These are phyloP conservation scores for Trichoderma oligosporum DNA, from an alignment of 2,329 filamentous ascomycete species.

Conservation along the genomic window DNA sequence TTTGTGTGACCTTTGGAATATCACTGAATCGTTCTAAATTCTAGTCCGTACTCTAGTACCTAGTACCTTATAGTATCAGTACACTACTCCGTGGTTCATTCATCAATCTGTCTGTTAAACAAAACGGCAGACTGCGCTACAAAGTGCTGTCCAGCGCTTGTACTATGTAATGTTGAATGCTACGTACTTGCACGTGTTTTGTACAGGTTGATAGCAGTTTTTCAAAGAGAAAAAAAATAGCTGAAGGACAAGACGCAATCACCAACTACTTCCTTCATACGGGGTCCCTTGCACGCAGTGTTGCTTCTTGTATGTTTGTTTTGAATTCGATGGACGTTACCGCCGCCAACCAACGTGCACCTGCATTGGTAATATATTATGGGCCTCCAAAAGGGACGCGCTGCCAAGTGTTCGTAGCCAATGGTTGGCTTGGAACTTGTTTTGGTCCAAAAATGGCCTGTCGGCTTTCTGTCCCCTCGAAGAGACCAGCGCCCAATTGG, in stretches of 20 bases:
- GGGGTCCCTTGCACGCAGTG: neutral
- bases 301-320: conserved; percentile 2
- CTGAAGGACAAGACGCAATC: neutral
- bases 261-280: neutral
- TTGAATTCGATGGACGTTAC: neutral
- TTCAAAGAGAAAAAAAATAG: neutral
- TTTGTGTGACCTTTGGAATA: too few relatives aligned
- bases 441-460: neutral
- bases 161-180: too few relatives aligned
- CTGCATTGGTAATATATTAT: conserved; percentile 10
- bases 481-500: neutral
- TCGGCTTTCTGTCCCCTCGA: neutral
- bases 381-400: conserved; percentile 8
- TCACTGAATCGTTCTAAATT: too few relatives aligned
- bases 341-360: neutral
- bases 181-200: too few relatives aligned
- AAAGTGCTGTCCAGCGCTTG: too few relatives aligned
- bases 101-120: too few relatives aligned
- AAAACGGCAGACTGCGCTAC: too few relatives aligned
- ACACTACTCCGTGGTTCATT: too few relatives aligned
- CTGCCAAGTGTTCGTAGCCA: neutral
- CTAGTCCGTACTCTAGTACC: neutral
- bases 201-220: too few relatives aligned
- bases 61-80: neutral
- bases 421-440: conserved; percentile 3